These are phyloP conservation scores for Ajuga reptans DNA, from an alignment of 305 asterid species.

Conservation along the genomic window DNA sequence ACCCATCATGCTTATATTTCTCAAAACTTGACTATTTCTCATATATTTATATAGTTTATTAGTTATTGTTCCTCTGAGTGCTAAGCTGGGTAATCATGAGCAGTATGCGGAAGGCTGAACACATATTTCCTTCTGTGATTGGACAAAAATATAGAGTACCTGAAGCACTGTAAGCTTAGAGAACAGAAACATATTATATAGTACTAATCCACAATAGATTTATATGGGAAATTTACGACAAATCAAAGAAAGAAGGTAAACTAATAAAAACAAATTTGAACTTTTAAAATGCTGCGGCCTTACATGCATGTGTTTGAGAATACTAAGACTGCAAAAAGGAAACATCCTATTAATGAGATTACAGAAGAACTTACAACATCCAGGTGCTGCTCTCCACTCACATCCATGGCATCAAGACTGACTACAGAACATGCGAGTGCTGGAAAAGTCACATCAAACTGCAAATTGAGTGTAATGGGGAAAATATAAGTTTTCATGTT, in stretches of 20 bases:
- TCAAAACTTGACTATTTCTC: constrained; percentile 1
- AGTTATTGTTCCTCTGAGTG: neutral
- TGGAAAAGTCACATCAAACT: constrained; percentile 97
- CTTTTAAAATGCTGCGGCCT: neutral
- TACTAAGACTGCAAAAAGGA: neutral
- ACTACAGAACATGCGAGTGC: constrained; percentile 84
- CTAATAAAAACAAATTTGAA: no score
- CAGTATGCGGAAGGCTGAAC: constrained; percentile 6
- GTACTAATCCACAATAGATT: neutral
- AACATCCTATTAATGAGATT: neutral
- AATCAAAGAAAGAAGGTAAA: neutral
- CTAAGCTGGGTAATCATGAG: neutral
- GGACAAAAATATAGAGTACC: neutral
- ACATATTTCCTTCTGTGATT: neutral
- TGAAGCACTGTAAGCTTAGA: neutral
- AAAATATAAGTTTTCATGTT: constrained; percentile 19
- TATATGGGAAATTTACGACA: no score
- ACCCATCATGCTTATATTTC: neutral
- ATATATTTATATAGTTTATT: neutral
- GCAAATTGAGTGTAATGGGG: constrained; percentile 40
- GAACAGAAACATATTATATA: neutral
- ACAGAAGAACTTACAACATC: constrained; percentile 66
- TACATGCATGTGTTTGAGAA: neutral
- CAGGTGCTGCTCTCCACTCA: constrained; percentile 97
- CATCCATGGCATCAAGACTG: constrained; percentile 97